phyloP scores from a whole-genome alignment of 148 eudicot species.

The Fagopyrum esculentum region DNA sequence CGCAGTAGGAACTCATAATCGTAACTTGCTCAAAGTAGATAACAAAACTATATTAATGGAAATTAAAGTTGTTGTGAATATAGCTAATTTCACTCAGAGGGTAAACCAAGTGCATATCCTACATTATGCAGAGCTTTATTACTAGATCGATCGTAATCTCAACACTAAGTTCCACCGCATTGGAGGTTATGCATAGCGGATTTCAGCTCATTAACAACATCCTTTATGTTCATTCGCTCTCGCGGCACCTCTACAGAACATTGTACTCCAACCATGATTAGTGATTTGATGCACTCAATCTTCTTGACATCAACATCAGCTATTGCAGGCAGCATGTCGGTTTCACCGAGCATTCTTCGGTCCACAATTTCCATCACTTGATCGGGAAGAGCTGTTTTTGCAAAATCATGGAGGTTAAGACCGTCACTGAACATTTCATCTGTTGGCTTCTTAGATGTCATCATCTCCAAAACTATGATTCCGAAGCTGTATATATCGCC shows the following conservation, averaged over 20 bases:
- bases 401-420: conserved; percentile 18
- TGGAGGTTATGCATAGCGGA: neutral
- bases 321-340: neutral
- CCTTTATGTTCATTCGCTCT: conserved; percentile 1
- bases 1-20: too few species aligned
- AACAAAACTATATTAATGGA: too few species aligned
- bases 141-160: too few species aligned
- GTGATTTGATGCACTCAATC: neutral
- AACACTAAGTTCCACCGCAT: neutral
- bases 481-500: conserved; percentile 34
- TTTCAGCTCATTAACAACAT: conserved; percentile 1
- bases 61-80: too few species aligned
- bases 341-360: neutral
- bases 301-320: neutral
- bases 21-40: too few species aligned
- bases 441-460: conserved; percentile 28
- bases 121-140: too few species aligned
- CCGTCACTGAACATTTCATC: conserved; percentile 14
- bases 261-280: conserved; percentile 7
- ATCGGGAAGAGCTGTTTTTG: conserved; percentile 16
- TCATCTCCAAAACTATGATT: conserved; percentile 25
- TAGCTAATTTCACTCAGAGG: too few species aligned
- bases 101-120: too few species aligned
- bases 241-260: neutral
- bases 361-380: conserved; percentile 14